phyloP scores from a whole-genome alignment of 768 basidiomycete species.

The Rhizopogon vesiculosus region DNA sequence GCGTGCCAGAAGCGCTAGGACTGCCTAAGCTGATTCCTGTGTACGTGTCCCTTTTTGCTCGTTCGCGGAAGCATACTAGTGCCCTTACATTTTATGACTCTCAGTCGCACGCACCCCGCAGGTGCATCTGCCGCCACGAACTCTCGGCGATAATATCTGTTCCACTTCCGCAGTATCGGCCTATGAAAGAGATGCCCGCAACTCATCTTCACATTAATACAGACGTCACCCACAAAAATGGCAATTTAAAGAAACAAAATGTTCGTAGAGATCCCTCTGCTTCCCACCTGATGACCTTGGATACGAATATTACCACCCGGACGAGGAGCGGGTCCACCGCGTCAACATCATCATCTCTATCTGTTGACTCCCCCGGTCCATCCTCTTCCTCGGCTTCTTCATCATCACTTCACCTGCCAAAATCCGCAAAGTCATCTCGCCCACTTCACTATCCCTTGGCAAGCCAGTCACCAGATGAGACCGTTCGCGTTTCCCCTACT shows the following conservation, averaged over 20 bases:
- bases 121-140: not conserved
- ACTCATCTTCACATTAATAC: conserved; percentile 46
- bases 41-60: not conserved
- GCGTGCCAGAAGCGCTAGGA: not conserved
- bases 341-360: conserved; percentile 53
- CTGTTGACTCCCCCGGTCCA: conserved; percentile 50
- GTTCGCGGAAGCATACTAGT: not conserved
- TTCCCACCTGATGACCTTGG: conserved; percentile 1
- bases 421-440: conserved; percentile 22
- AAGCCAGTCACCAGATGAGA: conserved; percentile 46
- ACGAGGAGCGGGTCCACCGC: conserved; percentile 50
- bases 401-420: conserved; percentile 42
- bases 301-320: conserved; percentile 20
- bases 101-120: not conserved
- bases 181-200: conserved; percentile 33
- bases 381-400: conserved; percentile 51
- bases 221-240: conserved; percentile 29
- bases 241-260: conserved; percentile 26
- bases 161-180: not conserved
- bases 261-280: conserved; percentile 25
- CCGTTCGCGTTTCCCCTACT: conserved; percentile 33
- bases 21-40: not conserved
- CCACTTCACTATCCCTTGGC: conserved; percentile 10
- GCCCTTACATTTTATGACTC: not conserved
- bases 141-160: not conserved